Evolutionary conservation across 176 grass and related monocot species (phyloP).

Genomic region (Echinochloa phyllopogon): DNA sequence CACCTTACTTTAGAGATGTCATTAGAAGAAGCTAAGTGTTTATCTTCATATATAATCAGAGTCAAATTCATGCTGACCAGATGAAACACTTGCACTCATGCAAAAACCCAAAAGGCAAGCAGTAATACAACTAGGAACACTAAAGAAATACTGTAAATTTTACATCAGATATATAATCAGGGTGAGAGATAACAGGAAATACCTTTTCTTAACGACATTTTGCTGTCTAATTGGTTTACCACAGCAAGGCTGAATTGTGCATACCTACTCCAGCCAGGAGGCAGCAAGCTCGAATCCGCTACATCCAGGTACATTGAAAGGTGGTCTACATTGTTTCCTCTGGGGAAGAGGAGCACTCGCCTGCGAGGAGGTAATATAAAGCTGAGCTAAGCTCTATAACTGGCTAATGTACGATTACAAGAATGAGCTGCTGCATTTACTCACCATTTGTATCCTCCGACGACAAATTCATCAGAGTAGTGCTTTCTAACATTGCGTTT

Average conservation of each 20-base stretch:
- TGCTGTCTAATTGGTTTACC: conserved; percentile 67
- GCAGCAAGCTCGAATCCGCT: conserved; percentile 57
- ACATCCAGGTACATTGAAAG: conserved; percentile 81
- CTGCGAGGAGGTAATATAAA: conserved; percentile 47
- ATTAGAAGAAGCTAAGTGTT: neutral
- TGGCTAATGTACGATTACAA: neutral
- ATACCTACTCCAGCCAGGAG: conserved; percentile 68
- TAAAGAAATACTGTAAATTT: conserved; percentile 13
- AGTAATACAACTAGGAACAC: conserved; percentile 18
- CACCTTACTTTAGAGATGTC: neutral
- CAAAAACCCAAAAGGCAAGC: neutral
- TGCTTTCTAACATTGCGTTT: conserved; percentile 43
- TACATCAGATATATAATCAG: neutral
- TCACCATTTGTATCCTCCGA: conserved; percentile 70
- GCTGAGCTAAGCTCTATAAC: neutral
- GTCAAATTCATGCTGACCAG: conserved; percentile 21
- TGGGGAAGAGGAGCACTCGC: conserved; percentile 73
- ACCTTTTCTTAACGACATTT: conserved; percentile 71
- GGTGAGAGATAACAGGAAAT: conserved; percentile 25
- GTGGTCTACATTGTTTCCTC: conserved; percentile 58
- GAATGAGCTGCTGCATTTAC: conserved; percentile 17
- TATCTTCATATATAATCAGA: conserved; percentile 20
- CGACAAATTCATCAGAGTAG: conserved; percentile 61
- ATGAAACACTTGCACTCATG: conserved; percentile 3
- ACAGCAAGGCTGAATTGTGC: conserved; percentile 76